phyloP scores from a whole-genome alignment of 345 rosid species.

The Ailanthus altissimus region DNA sequence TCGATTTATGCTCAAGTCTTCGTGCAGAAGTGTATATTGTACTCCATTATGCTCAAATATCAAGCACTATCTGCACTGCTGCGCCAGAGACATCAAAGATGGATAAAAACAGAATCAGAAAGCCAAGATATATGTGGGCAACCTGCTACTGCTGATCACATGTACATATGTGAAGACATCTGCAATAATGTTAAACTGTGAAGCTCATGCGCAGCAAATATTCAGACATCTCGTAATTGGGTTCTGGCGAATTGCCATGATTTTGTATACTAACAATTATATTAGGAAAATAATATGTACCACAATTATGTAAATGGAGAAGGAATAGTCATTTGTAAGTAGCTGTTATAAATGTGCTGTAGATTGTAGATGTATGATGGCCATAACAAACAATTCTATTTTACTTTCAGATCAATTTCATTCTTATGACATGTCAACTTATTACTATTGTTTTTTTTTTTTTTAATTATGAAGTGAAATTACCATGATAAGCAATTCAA shows the following conservation, averaged over 20 bases:
- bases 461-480: neutral
- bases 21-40: neutral
- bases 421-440: neutral
- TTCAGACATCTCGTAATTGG: neutral
- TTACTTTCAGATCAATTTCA: neutral
- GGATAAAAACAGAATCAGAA: neutral
- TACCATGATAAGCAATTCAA: neutral
- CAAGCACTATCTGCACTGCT: neutral
- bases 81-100: neutral
- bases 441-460: too few species aligned
- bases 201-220: slow-evolving; percentile 5
- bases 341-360: neutral
- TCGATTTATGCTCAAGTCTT: neutral
- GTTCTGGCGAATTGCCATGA: neutral
- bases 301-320: slow-evolving; percentile 21
- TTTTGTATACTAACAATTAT: slow-evolving; percentile 15
- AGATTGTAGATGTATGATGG: too few species aligned
- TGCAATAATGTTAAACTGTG: neutral
- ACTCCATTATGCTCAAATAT: neutral
- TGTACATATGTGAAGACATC: slow-evolving; percentile 21
- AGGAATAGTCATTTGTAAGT: slow-evolving; percentile 8
- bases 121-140: neutral
- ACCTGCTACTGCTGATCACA: slow-evolving; percentile 14
- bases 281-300: neutral
- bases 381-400: too few species aligned